A percentile compares a stretch with the other conserved stretches of the same genome.
Evolutionary conservation across 2,329 filamentous ascomycete genomes (phyloP).

Genomic region (Aspergillus sp.): DNA sequence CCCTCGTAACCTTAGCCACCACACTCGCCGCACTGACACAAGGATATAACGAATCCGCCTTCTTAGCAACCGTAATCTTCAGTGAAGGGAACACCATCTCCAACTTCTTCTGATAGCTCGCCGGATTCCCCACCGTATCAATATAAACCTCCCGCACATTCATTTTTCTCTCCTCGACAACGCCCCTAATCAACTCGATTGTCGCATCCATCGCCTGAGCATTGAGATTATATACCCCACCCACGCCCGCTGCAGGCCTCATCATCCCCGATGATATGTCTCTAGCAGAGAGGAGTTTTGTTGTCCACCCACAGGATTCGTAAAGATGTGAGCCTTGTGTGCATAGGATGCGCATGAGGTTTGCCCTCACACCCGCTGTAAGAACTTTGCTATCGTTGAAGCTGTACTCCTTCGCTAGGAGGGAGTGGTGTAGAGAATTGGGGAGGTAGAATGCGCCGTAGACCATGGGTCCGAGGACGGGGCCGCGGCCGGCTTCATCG

Average conservation of each 20-base stretch:
- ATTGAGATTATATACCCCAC: constrained; percentile 84
- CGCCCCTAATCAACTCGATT: constrained; percentile 73
- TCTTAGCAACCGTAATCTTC: constrained; percentile 76
- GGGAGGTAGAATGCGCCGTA: constrained; percentile 71
- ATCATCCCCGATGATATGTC: constrained; percentile 82
- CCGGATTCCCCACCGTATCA: constrained; percentile 86
- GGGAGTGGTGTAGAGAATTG: constrained; percentile 63
- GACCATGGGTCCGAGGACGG: constrained; percentile 78
- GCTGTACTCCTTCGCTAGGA: constrained; percentile 76
- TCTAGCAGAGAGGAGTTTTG: constrained; percentile 74
- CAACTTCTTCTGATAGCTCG: constrained; percentile 78
- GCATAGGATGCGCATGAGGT: constrained; percentile 72
- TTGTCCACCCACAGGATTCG: constrained; percentile 77
- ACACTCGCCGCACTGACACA: constrained; percentile 92
- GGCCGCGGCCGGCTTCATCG: constrained; percentile 90
- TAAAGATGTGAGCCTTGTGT: constrained; percentile 59
- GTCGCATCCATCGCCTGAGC: constrained; percentile 94
- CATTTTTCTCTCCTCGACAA: constrained; percentile 69
- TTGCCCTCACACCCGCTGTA: constrained; percentile 73
- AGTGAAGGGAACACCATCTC: constrained; percentile 79
- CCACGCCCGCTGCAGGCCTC: constrained; percentile 52
- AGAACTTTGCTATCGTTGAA: constrained; percentile 97
- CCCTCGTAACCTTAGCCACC: constrained; percentile 92
- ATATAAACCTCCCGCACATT: constrained; percentile 89
- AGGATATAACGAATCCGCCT: constrained; percentile 89